phyloP scores from a whole-genome alignment of 2,329 filamentous ascomycete genomes.

The Hymenotorrendiella dingleyae region DNA sequence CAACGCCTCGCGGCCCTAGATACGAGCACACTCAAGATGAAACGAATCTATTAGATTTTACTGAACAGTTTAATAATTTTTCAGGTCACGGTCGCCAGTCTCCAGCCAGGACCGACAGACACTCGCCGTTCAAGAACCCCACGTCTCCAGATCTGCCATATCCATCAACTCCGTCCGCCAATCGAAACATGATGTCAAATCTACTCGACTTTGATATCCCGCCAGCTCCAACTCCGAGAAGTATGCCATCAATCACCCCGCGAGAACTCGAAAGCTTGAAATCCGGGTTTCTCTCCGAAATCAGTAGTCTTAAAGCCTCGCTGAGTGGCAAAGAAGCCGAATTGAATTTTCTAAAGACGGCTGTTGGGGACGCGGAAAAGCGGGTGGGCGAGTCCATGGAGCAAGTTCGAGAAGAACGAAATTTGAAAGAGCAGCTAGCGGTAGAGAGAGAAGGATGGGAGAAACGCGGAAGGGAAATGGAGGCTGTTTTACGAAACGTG shows the following conservation, averaged over 20 bases:
- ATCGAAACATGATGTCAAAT: slow-evolving; percentile 48
- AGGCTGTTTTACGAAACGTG: slow-evolving; percentile 70
- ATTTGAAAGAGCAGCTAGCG: slow-evolving; percentile 62
- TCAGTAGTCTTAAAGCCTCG: slow-evolving; percentile 88
- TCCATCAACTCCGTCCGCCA: slow-evolving; percentile 22
- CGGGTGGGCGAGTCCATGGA: slow-evolving; percentile 84
- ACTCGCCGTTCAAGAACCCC: slow-evolving; percentile 39
- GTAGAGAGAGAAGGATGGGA: slow-evolving; percentile 80
- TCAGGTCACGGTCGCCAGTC: slow-evolving; percentile 38
- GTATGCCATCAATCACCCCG: slow-evolving; percentile 83
- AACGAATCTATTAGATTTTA: slow-evolving; percentile 82
- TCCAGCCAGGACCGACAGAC: slow-evolving; percentile 41
- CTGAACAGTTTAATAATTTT: slow-evolving; percentile 63
- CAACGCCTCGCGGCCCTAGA: slow-evolving; percentile 35
- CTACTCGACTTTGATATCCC: slow-evolving; percentile 89
- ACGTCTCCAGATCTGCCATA: slow-evolving; percentile 22
- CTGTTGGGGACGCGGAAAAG: slow-evolving; percentile 84
- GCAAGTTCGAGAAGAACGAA: slow-evolving; percentile 70
- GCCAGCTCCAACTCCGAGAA: slow-evolving; percentile 87
- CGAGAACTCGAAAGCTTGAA: slow-evolving; percentile 91
- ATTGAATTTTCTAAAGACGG: slow-evolving; percentile 77
- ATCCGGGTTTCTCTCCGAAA: slow-evolving; percentile 83
- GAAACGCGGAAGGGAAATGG: slow-evolving; percentile 78
- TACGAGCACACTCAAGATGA: slow-evolving; percentile 24
- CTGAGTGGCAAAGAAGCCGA: slow-evolving; percentile 91